These are phyloP conservation scores for Atalantia buxifolia DNA, from an alignment of 345 rosid genomes.

Conservation along the genomic window DNA sequence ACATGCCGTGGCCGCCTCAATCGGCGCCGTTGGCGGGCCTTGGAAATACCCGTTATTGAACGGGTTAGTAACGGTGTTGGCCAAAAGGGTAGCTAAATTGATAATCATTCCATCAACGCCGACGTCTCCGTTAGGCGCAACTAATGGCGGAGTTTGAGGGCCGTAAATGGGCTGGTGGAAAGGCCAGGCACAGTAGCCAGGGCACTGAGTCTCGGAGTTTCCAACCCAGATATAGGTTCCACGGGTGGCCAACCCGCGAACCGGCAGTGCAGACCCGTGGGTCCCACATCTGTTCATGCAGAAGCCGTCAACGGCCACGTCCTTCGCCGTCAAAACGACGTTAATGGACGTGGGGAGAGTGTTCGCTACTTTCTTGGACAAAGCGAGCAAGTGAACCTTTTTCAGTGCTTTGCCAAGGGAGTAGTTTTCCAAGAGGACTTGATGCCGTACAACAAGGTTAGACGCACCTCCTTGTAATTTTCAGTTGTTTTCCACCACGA, in stretches of 20 bases:
- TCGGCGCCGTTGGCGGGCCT: slow-evolving; percentile 64
- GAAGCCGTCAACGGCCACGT: slow-evolving; percentile 75
- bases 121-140: slow-evolving; percentile 87
- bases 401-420: slow-evolving; percentile 60
- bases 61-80: slow-evolving; percentile 77
- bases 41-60: slow-evolving; percentile 65
- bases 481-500: slow-evolving; percentile 90
- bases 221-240: slow-evolving; percentile 85
- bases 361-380: slow-evolving; percentile 45
- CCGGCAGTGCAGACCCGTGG: slow-evolving; percentile 41
- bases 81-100: slow-evolving; percentile 72
- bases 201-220: slow-evolving; percentile 79
- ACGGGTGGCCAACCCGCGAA: slow-evolving; percentile 20
- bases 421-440: slow-evolving; percentile 55
- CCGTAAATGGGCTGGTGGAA: slow-evolving; percentile 93
- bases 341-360: slow-evolving; percentile 34
- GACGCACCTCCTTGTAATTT: slow-evolving; percentile 57
- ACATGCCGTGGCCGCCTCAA: slow-evolving; percentile 76
- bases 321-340: slow-evolving; percentile 71
- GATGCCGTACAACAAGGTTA: slow-evolving; percentile 48
- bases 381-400: slow-evolving; percentile 43
- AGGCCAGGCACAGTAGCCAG: slow-evolving; percentile 98
- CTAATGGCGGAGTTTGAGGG: slow-evolving; percentile 77
- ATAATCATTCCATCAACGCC: slow-evolving; percentile 94
- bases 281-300: slow-evolving; percentile 80